phyloP scores from a whole-genome alignment of 2,329 filamentous ascomycete species.

The Aspergillus sp. region DNA sequence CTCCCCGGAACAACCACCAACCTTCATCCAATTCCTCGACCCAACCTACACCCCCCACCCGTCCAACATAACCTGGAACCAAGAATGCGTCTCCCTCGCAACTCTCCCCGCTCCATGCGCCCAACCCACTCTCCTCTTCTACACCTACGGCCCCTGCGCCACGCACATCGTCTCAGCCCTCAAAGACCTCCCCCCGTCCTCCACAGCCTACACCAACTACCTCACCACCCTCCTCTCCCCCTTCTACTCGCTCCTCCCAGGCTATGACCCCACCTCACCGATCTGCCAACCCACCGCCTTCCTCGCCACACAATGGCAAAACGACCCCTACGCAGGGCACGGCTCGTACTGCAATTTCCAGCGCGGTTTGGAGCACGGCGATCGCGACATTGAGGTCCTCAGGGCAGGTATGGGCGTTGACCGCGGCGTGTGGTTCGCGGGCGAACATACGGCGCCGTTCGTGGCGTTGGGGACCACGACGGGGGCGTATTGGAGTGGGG shows the following conservation, averaged over 20 bases:
- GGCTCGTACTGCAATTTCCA: conserved; percentile 88
- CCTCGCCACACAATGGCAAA: conserved; percentile 74
- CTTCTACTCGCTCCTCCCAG: conserved; percentile 70
- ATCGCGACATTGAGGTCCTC: conserved; percentile 67
- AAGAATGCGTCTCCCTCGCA: conserved; percentile 75
- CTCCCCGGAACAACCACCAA: conserved; percentile 41
- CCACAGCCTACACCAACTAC: conserved; percentile 52
- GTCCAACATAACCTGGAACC: conserved; percentile 67
- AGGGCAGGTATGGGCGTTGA: conserved; percentile 51
- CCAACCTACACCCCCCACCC: conserved; percentile 65
- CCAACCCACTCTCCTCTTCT: conserved; percentile 85
- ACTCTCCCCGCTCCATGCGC: conserved; percentile 58
- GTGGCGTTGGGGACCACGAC: conserved; percentile 84
- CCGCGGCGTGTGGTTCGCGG: conserved; percentile 77
- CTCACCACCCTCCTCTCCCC: conserved; percentile 70
- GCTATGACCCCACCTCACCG: conserved; percentile 53
- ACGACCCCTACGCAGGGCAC: conserved; percentile 74
- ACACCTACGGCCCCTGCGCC: conserved; percentile 47
- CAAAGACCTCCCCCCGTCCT: conserved; percentile 30
- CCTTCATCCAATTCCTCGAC: conserved; percentile 74
- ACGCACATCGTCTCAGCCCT: conserved; percentile 39
- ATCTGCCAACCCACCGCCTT: conserved; percentile 63
- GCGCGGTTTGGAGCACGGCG: conserved; percentile 67
- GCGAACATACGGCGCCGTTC: conserved; percentile 89
- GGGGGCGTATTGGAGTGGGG: conserved; percentile 89